These are phyloP conservation scores for Eimeria sp. DNA, from an alignment of 169 alveolate species.

Conservation along the genomic window DNA sequence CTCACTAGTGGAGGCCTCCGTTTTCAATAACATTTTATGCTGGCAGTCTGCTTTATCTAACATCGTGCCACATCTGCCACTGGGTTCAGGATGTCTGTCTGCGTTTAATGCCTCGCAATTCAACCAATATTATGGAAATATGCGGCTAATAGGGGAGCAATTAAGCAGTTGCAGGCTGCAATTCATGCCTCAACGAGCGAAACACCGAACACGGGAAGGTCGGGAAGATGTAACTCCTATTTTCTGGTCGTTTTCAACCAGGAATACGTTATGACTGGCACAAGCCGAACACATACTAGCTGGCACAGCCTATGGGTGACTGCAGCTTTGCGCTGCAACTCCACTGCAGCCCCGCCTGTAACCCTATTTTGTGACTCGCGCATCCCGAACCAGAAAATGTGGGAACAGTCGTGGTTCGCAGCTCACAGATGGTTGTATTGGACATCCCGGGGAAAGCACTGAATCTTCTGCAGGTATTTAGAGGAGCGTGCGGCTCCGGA, in stretches of 20 bases:
- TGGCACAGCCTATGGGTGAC: neutral
- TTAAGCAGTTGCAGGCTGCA: neutral
- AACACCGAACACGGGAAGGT: neutral
- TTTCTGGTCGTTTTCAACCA: neutral
- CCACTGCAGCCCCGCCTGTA: neutral
- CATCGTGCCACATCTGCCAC: neutral
- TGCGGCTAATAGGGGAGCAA: neutral
- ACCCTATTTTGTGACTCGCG: no score
- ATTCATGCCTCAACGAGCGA: neutral
- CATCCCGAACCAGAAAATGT: no score
- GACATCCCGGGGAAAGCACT: neutral
- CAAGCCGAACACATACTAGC: neutral
- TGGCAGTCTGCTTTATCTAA: neutral
- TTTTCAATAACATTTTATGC: neutral
- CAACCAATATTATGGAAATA: neutral
- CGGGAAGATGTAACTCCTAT: neutral
- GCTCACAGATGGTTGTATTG: no score
- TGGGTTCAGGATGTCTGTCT: neutral
- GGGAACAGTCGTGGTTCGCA: no score
- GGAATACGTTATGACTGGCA: neutral
- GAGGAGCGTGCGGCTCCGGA: neutral
- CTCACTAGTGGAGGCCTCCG: no score
- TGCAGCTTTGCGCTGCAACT: neutral
- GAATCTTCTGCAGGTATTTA: neutral
- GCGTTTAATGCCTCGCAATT: neutral